phyloP scores from a whole-genome alignment of 2,329 filamentous ascomycete species.

The Dactylellina sp. region DNA sequence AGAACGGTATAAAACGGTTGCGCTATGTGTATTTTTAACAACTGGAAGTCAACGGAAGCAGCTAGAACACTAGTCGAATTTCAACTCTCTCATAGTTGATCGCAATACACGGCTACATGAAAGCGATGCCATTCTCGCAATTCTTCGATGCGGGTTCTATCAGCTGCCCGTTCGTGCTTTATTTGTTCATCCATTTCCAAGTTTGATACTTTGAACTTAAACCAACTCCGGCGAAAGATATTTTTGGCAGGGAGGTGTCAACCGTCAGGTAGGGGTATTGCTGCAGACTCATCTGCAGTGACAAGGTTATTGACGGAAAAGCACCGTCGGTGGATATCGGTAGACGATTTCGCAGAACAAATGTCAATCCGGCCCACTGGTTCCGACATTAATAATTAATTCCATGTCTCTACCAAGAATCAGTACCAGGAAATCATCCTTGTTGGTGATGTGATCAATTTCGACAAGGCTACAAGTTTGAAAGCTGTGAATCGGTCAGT shows the following conservation, averaged over 20 bases:
- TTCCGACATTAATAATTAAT: not conserved
- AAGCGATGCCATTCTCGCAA: conserved; percentile 2
- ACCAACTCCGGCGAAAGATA: conserved; percentile 25
- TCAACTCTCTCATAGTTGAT: too few species aligned
- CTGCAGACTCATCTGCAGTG: conserved; percentile 1
- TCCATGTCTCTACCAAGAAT: not conserved
- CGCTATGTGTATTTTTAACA: not conserved
- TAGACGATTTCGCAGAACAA: not conserved
- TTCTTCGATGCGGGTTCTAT: not conserved
- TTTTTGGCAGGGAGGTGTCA: conserved; percentile 37
- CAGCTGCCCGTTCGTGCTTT: conserved; percentile 25
- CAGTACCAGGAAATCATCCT: conserved; percentile 22
- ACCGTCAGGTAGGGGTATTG: not conserved
- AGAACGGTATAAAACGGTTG: not conserved
- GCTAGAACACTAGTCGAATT: too few species aligned
- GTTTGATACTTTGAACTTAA: conserved; percentile 13
- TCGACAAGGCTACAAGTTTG: conserved; percentile 31
- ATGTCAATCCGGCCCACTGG: not conserved
- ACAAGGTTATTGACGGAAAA: not conserved
- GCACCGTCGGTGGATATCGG: conserved; percentile 15
- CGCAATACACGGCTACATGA: too few species aligned
- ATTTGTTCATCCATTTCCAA: conserved; percentile 23
- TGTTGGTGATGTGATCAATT: conserved; percentile 22
- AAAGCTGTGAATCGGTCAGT: conserved; percentile 4
- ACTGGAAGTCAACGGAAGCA: too few species aligned